Evolutionary conservation across 495 filamentous ascomycete genomes (phyloP), one percentile per base, ranked within the genome.

Genomic region (Lasiosphaeriaceae sp.): DNA sequence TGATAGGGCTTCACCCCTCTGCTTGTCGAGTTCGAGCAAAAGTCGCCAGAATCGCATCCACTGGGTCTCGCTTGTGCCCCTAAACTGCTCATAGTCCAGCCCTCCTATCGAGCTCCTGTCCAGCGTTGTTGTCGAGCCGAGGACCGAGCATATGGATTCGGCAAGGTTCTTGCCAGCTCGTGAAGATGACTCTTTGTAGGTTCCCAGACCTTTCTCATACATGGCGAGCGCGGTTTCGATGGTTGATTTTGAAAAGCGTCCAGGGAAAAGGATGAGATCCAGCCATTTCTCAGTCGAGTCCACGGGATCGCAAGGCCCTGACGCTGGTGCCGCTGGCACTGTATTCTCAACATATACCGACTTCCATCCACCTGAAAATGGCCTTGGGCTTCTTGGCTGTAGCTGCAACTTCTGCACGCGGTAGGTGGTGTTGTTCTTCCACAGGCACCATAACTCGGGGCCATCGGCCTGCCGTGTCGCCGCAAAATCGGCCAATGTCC

Each of bases 21-120:
- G 85, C 57, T 86, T 91, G 64, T 99, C 88, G 21, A 99, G 80
- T 65, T 97, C 92, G 12, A 84, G 76, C 48, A 92, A 79, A 21
- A 97, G 79, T 41, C 92, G 86, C 74, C 89, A 94, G 71, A 94
- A 95, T 45, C 90, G 80, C 43, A 87, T 83, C 95, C 94, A 98
- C 65, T 97, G 92, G 9, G 85, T 76, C 66, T 92, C 85, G 41
- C 86, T 86, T 29, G 87, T 84, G 26, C 72, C 71, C 43, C 85
- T 80, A 68, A 88, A 92, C 43, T 85, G 81, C 14, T 84, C 78
- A 57, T 88, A 89, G 57, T 94, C 87, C 64, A 87, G 81, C n/a
- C 80, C 80, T 7, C 85, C 85, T 7, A 83, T 77, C 21, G 81
- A 75, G 24, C 73, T 79, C 55, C 80, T 83, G 16, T 79, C 76